Evolutionary conservation across 2,329 filamentous ascomycete genomes (phyloP).

Genomic region (Penicillium sp.): DNA sequence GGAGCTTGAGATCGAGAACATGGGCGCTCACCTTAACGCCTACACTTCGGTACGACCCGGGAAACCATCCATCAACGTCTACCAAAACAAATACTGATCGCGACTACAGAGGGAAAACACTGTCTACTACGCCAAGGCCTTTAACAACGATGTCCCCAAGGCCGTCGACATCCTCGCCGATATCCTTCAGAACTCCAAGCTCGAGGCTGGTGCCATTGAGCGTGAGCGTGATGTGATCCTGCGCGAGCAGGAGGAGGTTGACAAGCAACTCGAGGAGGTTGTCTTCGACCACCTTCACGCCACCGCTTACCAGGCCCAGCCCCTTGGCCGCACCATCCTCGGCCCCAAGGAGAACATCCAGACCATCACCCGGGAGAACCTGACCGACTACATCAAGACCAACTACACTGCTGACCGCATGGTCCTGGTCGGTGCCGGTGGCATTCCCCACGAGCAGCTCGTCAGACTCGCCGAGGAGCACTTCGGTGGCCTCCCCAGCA

Average conservation of each 20-base stretch:
- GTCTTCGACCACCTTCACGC: constrained; percentile 99
- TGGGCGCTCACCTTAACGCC: constrained; percentile 98
- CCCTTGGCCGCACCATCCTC: constrained; percentile 94
- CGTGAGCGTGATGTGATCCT: constrained; percentile 98
- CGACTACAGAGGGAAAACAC: constrained; percentile 87
- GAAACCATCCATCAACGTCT: constrained; percentile 14
- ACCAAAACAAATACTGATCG: constrained; percentile 28
- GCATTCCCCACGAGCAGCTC: constrained; percentile 88
- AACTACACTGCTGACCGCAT: constrained; percentile 99
- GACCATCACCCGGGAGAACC: constrained; percentile 87
- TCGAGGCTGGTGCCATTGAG: constrained; percentile 89
- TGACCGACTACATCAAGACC: constrained; percentile 95
- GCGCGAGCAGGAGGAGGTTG: constrained; percentile 97
- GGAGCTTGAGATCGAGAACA: constrained; percentile 99
- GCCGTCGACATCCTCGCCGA: constrained; percentile 98
- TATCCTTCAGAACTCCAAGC: constrained; percentile 98
- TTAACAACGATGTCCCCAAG: constrained; percentile 95
- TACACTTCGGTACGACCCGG: constrained; percentile 84
- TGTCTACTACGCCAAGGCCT: constrained; percentile 99
- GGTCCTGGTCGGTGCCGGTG: constrained; percentile 95
- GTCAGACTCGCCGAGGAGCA: constrained; percentile 96
- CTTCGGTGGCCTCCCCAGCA: constrained; percentile 76
- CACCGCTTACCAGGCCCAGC: constrained; percentile 94
- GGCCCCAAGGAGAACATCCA: constrained; percentile 98
- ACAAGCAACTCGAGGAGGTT: constrained; percentile 99